Evolutionary conservation across 1,284 basidiomycete species (phyloP).

Genomic region (Cryptococcus jaspeensis): DNA sequence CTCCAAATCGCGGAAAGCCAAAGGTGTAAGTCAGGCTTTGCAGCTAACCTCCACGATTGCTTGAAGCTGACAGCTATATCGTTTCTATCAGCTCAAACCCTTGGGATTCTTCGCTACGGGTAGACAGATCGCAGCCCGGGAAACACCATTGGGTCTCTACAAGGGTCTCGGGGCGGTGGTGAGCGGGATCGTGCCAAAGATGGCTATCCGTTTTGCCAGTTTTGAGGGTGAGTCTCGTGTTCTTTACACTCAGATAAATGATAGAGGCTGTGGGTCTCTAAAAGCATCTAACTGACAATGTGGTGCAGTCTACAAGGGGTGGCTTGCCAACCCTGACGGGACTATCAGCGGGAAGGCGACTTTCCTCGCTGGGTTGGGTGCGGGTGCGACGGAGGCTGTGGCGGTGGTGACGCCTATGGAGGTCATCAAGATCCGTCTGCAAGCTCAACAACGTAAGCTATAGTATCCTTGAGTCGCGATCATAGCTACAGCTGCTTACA

Average conservation of each 20-base stretch:
- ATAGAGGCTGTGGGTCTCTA: no score
- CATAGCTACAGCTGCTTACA: background rate
- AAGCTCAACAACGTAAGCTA: constrained; percentile 80
- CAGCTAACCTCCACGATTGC: background rate
- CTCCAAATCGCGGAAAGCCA: constrained; percentile 68
- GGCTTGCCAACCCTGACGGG: constrained; percentile 58
- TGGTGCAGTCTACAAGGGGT: constrained; percentile 69
- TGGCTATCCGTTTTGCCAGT: constrained; percentile 98
- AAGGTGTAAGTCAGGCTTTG: constrained; percentile 64
- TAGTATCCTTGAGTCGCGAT: background rate
- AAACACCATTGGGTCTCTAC: constrained; percentile 94
- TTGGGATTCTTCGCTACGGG: constrained; percentile 94
- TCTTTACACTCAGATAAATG: background rate
- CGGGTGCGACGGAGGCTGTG: constrained; percentile 91
- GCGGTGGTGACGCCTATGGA: constrained; percentile 98
- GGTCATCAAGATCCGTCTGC: constrained; percentile 97
- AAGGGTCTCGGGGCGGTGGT: constrained; percentile 98
- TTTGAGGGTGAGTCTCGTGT: constrained; percentile 69
- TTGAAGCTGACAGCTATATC: background rate
- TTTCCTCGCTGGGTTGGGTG: constrained; percentile 79
- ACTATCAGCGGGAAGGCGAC: constrained; percentile 35
- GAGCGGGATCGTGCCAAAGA: constrained; percentile 97
- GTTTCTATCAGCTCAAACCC: constrained; percentile 70
- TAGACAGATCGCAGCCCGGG: constrained; percentile 79
- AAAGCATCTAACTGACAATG: background rate